A percentile compares a stretch with the other conserved stretches of the same genome.
Evolutionary conservation across 2,329 filamentous ascomycete species (phyloP).

Genomic region (Colletotrichum melonis): DNA sequence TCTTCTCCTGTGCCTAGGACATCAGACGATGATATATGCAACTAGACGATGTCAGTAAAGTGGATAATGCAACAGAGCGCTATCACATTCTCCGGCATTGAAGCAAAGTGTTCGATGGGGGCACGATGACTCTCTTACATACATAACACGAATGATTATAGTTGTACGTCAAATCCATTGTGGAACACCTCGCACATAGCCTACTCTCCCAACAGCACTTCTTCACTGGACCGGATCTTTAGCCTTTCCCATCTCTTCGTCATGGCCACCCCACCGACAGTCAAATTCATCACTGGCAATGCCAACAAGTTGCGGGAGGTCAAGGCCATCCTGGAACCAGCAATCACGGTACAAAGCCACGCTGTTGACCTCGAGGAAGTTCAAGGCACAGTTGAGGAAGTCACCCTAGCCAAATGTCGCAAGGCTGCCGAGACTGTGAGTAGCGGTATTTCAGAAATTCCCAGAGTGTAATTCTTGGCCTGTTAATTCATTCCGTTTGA

Average conservation of each 20-base stretch:
- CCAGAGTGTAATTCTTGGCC: background rate
- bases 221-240: background rate
- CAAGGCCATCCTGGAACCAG: conserved; percentile 82
- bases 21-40: background rate
- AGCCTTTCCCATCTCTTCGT: conserved; percentile 1
- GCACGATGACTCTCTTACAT: background rate
- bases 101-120: background rate
- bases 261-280: conserved; percentile 55
- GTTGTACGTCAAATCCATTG: background rate
- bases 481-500: background rate
- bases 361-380: conserved; percentile 87
- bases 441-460: background rate
- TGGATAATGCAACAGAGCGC: background rate
- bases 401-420: conserved; percentile 87
- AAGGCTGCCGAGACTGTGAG: conserved; percentile 82
- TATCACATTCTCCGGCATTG: background rate
- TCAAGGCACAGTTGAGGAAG: conserved; percentile 92
- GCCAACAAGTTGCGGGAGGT: conserved; percentile 94
- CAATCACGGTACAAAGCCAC: conserved; percentile 79
- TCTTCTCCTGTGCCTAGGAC: background rate
- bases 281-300: conserved; percentile 98
- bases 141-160: background rate
- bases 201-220: background rate
- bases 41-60: background rate
- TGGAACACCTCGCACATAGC: background rate